Conservation (phyloP, 2,329 filamentous ascomycete species). For the Ophiostoma australiae region DNA sequence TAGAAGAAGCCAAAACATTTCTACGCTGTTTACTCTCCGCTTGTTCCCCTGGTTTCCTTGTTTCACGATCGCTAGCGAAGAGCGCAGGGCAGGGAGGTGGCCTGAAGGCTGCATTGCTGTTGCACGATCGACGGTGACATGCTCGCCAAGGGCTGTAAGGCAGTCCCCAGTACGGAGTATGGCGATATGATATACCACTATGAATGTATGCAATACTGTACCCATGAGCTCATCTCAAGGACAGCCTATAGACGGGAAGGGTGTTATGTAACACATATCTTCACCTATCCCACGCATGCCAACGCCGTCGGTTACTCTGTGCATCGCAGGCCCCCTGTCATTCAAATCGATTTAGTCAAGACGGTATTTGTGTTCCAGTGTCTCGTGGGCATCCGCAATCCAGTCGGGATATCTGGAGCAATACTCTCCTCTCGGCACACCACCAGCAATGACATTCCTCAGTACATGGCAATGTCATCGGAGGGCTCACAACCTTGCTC, state of each 20-base stretch:
- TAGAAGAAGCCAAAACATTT: too few relatives aligned
- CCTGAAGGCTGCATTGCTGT: neutral
- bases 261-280: neutral
- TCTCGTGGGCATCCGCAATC: slow-evolving; percentile 15
- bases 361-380: neutral
- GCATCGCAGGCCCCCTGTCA: neutral
- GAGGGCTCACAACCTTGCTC: neutral
- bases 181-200: too few relatives aligned
- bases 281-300: neutral
- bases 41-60: neutral
- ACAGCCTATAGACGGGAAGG: neutral
- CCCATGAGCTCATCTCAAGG: neutral
- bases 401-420: neutral
- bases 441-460: too few relatives aligned
- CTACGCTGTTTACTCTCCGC: neutral
- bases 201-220: neutral
- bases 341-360: neutral
- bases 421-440: too few relatives aligned
- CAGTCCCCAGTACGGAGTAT: neutral
- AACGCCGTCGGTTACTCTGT: neutral
- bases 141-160: neutral
- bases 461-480: neutral
- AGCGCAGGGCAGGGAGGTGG: too few relatives aligned
- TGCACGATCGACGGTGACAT: neutral
- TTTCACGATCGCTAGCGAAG: neutral